Percentiles rank a stretch among this genome's conserved stretches.
Conservation (phyloP, 2,329 filamentous ascomycete genomes). For the Ceratocystis variospora region DNA sequence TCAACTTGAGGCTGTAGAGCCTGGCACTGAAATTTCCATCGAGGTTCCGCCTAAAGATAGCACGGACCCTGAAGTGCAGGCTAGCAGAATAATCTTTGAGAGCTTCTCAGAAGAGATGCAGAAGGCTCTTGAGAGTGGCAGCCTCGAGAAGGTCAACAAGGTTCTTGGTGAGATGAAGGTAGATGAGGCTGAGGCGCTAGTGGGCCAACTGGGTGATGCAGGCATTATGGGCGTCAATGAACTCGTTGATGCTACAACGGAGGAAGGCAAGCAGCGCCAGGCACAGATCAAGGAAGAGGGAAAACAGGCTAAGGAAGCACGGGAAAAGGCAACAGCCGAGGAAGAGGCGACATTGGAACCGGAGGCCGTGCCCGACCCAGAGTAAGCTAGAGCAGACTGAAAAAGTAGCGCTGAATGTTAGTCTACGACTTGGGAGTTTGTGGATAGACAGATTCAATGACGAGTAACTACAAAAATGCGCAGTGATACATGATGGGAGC, state of each 20-base stretch:
- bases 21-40: conserved; percentile 83
- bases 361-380: conserved; percentile 16
- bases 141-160: conserved; percentile 47
- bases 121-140: conserved; percentile 74
- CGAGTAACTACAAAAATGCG: background rate
- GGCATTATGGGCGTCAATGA: conserved; percentile 82
- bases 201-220: conserved; percentile 66
- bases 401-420: background rate
- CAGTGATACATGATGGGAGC: background rate
- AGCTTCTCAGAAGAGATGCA: conserved; percentile 68
- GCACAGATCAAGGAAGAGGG: conserved; percentile 54
- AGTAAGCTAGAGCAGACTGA: conserved; percentile 13
- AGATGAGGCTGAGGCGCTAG: conserved; percentile 72
- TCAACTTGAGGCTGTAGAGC: conserved; percentile 90
- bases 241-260: conserved; percentile 88
- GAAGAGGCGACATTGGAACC: background rate
- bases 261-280: conserved; percentile 64
- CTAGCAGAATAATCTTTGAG: conserved; percentile 65
- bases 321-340: conserved; percentile 6
- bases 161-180: conserved; percentile 77
- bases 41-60: conserved; percentile 57
- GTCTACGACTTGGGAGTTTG: background rate
- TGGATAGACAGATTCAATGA: background rate
- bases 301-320: conserved; percentile 21
- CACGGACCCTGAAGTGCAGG: conserved; percentile 48